Conservation (phyloP, 208 protist species). For the Ichthyophonus hoferi region DNA sequence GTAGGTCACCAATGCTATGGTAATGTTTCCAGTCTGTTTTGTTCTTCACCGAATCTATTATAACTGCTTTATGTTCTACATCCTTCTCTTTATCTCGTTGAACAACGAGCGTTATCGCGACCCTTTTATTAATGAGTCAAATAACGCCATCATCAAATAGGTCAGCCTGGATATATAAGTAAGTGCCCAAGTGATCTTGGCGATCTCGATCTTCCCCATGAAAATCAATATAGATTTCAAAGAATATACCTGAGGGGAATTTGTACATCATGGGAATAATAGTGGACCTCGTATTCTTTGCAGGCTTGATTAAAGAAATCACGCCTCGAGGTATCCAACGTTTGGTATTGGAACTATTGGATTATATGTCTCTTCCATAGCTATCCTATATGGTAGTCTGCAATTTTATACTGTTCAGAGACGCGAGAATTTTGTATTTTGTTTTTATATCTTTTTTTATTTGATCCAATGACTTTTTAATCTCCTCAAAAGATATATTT, state of each 20-base stretch:
- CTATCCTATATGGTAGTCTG: no score
- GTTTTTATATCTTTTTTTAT: no score
- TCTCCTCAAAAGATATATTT: no score
- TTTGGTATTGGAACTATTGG: no score
- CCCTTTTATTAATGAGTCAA: background rate
- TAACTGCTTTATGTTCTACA: background rate
- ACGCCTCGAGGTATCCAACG: background rate
- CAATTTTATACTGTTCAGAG: no score
- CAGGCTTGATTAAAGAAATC: background rate
- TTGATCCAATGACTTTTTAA: no score
- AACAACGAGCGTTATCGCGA: background rate
- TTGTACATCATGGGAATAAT: background rate
- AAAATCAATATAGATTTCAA: background rate
- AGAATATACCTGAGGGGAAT: background rate
- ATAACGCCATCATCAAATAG: background rate
- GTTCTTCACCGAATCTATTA: background rate
- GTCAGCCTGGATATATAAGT: background rate
- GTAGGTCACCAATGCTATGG: background rate
- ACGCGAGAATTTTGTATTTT: no score
- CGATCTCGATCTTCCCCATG: background rate
- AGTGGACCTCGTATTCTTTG: background rate
- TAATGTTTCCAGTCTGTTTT: background rate
- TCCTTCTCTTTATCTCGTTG: background rate
- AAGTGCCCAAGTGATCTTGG: background rate
- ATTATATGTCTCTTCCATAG: no score